Percentiles rank a stretch among this genome's conserved stretches.
These are phyloP conservation scores for Erythrophleum ivorense DNA, from an alignment of 331 rosid species.

Conservation along the genomic window DNA sequence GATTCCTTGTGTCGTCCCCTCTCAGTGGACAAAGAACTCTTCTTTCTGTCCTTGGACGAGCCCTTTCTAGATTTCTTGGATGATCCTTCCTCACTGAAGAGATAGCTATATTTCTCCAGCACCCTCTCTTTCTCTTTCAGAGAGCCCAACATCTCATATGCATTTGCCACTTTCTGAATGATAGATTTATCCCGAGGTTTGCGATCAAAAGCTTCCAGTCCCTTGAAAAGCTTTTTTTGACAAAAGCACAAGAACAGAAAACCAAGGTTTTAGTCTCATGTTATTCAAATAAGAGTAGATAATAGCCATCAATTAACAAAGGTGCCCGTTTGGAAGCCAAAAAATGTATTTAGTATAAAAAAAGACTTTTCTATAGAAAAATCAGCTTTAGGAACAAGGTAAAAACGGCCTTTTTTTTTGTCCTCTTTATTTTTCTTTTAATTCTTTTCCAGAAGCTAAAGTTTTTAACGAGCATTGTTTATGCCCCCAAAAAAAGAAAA, in stretches of 20 bases:
- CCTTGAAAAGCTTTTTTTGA: slow-evolving; percentile 74
- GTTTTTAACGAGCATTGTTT: background rate
- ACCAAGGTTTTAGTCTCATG: slow-evolving; percentile 32
- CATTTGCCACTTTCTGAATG: slow-evolving; percentile 80
- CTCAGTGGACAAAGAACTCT: background rate
- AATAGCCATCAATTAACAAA: slow-evolving; percentile 4
- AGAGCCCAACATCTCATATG: slow-evolving; percentile 75
- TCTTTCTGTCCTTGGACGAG: slow-evolving; percentile 44
- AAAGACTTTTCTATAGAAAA: background rate
- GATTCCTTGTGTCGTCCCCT: slow-evolving; percentile 21
- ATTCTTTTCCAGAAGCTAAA: background rate
- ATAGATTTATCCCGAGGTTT: slow-evolving; percentile 80
- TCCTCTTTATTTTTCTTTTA: too few species aligned
- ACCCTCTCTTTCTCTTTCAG: slow-evolving; percentile 70
- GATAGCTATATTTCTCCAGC: slow-evolving; percentile 68
- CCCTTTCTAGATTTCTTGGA: slow-evolving; percentile 45
- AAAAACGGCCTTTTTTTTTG: background rate
- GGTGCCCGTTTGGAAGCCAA: background rate
- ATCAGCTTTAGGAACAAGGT: background rate
- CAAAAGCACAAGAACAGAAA: slow-evolving; percentile 40
- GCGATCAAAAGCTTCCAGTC: slow-evolving; percentile 86
- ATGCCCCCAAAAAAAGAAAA: background rate
- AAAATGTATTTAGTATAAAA: background rate
- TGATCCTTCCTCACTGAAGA: slow-evolving; percentile 48
- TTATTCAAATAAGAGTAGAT: background rate